These are phyloP conservation scores for Leccinum holopus DNA, from an alignment of 1,284 basidiomycete species.

Conservation along the genomic window DNA sequence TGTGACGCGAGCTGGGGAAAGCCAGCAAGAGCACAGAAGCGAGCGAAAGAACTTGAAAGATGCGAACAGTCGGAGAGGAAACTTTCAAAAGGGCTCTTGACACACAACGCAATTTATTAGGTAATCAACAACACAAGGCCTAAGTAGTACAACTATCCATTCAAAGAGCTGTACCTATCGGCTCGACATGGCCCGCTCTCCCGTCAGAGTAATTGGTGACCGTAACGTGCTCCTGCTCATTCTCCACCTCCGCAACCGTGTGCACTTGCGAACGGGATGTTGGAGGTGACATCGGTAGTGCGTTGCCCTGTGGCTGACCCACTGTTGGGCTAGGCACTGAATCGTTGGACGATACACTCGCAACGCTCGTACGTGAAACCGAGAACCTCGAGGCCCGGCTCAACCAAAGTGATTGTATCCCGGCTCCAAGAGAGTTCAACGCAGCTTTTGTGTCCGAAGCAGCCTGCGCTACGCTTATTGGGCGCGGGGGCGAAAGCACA, in stretches of 20 bases:
- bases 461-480: constrained; percentile 34
- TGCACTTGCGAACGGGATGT: constrained; percentile 19
- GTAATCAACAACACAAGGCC: constrained; percentile 16
- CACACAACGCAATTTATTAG: constrained; percentile 17
- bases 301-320: constrained; percentile 6
- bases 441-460: constrained; percentile 39
- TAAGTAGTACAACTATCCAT: no score
- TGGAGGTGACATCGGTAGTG: constrained; percentile 13
- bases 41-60: constrained; percentile 5
- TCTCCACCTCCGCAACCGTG: constrained; percentile 27
- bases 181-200: constrained; percentile 14
- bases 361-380: constrained; percentile 29
- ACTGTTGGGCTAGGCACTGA: constrained; percentile 17
- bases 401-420: constrained; percentile 62
- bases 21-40: constrained; percentile 2
- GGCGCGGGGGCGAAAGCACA: constrained; percentile 26
- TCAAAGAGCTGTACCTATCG: constrained; percentile 35
- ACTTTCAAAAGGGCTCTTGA: constrained; percentile 8
- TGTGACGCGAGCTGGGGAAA: constrained; percentile 2
- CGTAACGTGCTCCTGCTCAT: constrained; percentile 14
- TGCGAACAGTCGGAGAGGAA: constrained; percentile 18
- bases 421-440: constrained; percentile 51
- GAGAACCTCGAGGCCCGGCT: constrained; percentile 41
- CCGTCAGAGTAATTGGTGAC: constrained; percentile 6
- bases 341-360: constrained; percentile 25